Evolutionary conservation across 768 basidiomycete genomes (phyloP), one percentile per base, ranked within the genome.

Genomic region (Lentinula aciculospora): DNA sequence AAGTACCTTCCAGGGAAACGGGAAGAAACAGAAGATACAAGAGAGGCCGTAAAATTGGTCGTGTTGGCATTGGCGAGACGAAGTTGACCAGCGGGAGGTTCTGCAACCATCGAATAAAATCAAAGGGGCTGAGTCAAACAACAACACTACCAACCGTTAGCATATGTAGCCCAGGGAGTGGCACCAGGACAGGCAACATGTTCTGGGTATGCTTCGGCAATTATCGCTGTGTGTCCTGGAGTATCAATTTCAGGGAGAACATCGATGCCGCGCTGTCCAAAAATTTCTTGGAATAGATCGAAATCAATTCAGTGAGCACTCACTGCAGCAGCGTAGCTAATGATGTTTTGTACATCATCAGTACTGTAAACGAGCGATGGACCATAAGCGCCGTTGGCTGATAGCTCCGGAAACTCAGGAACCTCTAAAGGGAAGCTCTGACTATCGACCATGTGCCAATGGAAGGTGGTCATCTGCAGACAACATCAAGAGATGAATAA

Each of bases 401-500:
- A 75, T 1, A 94, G 73, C 55, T 82, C 80, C 0, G 85, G 78
- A 66, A 81, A 86, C 10, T 77, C 78, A 2, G 81, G 74, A 23
- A 93, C 71, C 36, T 80, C 74, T 17, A 94, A 75, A 1, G 92
- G 90, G 74, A 89, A 94, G 39, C 83, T 85, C 64, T 94, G 89
- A 57, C 84, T 83, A 69, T 94, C 92, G 42, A 84, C 84, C 58
- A 91, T 76, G 66, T 94, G 92, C 92, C 91, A 94, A 62, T 94
- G 89, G 63, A 94, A 81, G 2, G 81, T 83, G 68, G 85, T 92
- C 49, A 92, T 79, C 83, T 85, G 44, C 21, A 5, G 29, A 48
- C 21, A 27, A 25, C 21, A 28, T 53, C 36, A 28, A 15, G 19
- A 25, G 36, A 28, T 53, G 25, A 53, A 6, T 17, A 32, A 28